Conservation (phyloP, 2,329 filamentous ascomycete species). For the Neobulgaria alba region DNA sequence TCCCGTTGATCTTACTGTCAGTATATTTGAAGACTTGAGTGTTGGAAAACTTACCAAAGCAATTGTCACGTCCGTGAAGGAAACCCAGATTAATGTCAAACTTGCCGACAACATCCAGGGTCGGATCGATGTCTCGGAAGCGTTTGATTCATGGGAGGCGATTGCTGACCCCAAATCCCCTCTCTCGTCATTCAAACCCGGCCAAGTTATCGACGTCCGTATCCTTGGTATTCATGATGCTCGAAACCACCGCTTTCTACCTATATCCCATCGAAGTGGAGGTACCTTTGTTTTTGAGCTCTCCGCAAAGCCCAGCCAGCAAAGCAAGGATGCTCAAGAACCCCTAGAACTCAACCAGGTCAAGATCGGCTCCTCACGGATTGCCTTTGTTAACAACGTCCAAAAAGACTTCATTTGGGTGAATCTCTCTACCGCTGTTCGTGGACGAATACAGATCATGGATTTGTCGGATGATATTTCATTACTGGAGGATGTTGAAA, state of each 20-base stretch:
- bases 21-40: constrained; percentile 60
- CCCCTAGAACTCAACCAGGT: constrained; percentile 66
- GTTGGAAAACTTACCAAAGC: constrained; percentile 69
- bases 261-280: constrained; percentile 75
- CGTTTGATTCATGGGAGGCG: constrained; percentile 82
- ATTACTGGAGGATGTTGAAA: constrained; percentile 62
- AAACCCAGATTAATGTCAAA: constrained; percentile 85
- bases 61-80: constrained; percentile 74
- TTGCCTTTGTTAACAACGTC: constrained; percentile 89
- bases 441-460: constrained; percentile 72
- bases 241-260: constrained; percentile 81
- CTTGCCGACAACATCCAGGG: constrained; percentile 83
- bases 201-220: constrained; percentile 64
- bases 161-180: constrained; percentile 77
- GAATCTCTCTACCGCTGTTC: constrained; percentile 78
- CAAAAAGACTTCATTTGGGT: constrained; percentile 77
- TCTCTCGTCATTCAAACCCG: constrained; percentile 62
- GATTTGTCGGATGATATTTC: constrained; percentile 85
- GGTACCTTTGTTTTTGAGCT: constrained; percentile 79
- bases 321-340: constrained; percentile 45
- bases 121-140: constrained; percentile 84
- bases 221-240: constrained; percentile 85
- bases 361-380: constrained; percentile 58
- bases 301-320: constrained; percentile 62
- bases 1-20: constrained; percentile 56